Evolutionary conservation across 2,329 filamentous ascomycete species (phyloP), one percentile per base, ranked within the genome.

Genomic region (Beauveria scarabaeidicola): DNA sequence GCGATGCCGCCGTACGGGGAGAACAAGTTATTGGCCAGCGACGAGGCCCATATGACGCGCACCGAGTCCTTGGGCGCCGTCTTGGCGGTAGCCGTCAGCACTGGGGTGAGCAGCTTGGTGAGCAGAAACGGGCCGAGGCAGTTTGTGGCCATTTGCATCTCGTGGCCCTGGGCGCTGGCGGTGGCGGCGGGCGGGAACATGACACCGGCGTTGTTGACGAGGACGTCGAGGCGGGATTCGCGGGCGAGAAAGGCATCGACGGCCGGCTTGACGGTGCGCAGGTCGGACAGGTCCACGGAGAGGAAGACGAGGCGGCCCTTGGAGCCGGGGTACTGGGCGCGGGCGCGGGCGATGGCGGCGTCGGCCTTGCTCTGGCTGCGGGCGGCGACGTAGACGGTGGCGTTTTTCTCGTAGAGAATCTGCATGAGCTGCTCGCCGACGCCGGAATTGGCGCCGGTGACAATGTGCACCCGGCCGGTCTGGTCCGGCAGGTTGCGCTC

Each of bases 361-460:
- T 70, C 67, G 38, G 72, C 76, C 61, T 77, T 77, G 9, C 69
- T 64, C n/a, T 69, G 62, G 4, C 70, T 74, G 43, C 80, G 77
- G 2, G 74, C 75, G 9, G 78, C 78, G 44, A 81, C 66, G 65
- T 81, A 82, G 38, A 83, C 75, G 15, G 72, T 81, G 44, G 71
- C 79, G 58, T 79, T 77, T 23, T 73, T 74, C 4, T 68, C 66
- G 66, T 82, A 83, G n/a, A 84, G 72, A 5, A 82, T 76, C 46
- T 74, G 74, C 54, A 69, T 70, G n/a, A 82, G 71, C 62, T 81
- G 77, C 52, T 75, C 72, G 19, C 80, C 80, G 13, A 81, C 71
- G 77, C 66, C 66, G 3, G 64, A 62, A 58, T 67, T 66, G 55
- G 63, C 64, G 61, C 66, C 66, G 10, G 66, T 83, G 11, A 83